Percentiles rank a stretch among this genome's conserved stretches.
Evolutionary conservation across 805 yeast species (phyloP).

Genomic region (Torulaspora maleeae): DNA sequence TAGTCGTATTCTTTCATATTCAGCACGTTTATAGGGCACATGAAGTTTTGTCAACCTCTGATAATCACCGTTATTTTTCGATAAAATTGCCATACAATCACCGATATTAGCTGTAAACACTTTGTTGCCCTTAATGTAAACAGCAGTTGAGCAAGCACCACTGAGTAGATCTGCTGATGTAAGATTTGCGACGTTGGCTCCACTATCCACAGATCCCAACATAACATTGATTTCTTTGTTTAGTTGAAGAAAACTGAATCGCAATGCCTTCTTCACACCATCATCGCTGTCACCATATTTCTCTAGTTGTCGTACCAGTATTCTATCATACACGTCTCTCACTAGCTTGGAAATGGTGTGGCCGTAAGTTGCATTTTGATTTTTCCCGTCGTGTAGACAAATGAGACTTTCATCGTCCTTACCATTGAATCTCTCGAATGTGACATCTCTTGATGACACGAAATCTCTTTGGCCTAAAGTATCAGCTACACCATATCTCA

Average conservation of each 20-base stretch:
- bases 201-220: slow-evolving; percentile 48
- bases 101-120: slow-evolving; percentile 86
- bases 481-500: slow-evolving; percentile 91
- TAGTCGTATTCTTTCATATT: slow-evolving; percentile 81
- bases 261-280: slow-evolving; percentile 65
- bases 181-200: slow-evolving; percentile 47
- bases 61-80: slow-evolving; percentile 78
- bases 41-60: slow-evolving; percentile 69
- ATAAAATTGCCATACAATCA: slow-evolving; percentile 76
- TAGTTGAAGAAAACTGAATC: slow-evolving; percentile 73
- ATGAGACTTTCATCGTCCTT: slow-evolving; percentile 74
- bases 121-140: slow-evolving; percentile 66
- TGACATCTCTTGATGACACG: slow-evolving; percentile 76
- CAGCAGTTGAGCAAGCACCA: slow-evolving; percentile 81
- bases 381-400: slow-evolving; percentile 82
- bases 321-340: slow-evolving; percentile 65
- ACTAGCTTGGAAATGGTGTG: slow-evolving; percentile 66
- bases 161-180: slow-evolving; percentile 64
- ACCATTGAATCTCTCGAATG: slow-evolving; percentile 82
- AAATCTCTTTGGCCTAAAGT: slow-evolving; percentile 62
- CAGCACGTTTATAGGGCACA: slow-evolving; percentile 72
- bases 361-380: slow-evolving; percentile 46
- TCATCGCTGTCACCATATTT: slow-evolving; percentile 42
- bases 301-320: slow-evolving; percentile 47
- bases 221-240: slow-evolving; percentile 70